Evolutionary conservation across 495 filamentous ascomycete genomes (phyloP), one percentile per base, ranked within the genome.

Genomic region (Penicillium manginii): DNA sequence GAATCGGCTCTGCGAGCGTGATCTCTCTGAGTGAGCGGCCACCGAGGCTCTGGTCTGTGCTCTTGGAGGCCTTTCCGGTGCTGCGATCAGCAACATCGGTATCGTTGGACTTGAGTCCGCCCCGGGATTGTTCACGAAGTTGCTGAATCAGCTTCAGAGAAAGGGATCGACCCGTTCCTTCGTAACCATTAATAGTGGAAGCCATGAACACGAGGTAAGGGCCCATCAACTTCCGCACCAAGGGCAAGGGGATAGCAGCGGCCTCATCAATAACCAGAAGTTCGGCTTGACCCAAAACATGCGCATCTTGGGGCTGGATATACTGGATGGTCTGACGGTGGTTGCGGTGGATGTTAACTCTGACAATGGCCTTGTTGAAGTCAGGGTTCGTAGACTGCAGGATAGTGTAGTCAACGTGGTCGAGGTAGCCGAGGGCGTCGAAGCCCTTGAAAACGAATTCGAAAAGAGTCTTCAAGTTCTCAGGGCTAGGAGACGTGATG

Each of bases 121-220:
- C 84, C 58, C 88, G 78, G 18, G 94, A 94, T 67, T 98, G 92
- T 64, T 99, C 94, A 49, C 96, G 88, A 32, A 99, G 85, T 73
- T 99, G 96, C 65, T 97, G 93, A 59, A 99, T 98, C 58, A 99
- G 81, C 74, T 99, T 99, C 42, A 99, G 74, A 3, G 96, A 98
- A 2, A 99, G 81, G 2, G 93, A 97, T 39, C 96, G 84, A 31
- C 96, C 96, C 3, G 96, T 99, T 60, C 96, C 96, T 76, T 99
- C 96, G 68, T 99, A 99, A 52, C 96, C 96, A 66, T 97, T 98
- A 75, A 99, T 97, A 14, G 96, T 99, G 1, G 94, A 98, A 4
- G 96, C 92, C 96, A 99, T 99, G 78, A 99, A 99, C 3, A 98
- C 92, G 21, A 98, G 79, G 73, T 98, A 99, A n/a, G 93, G 94